Evolutionary conservation across 83 land plant species (phyloP), one percentile per base, ranked within the genome.

Genomic region (Isoetes engelmannii): DNA sequence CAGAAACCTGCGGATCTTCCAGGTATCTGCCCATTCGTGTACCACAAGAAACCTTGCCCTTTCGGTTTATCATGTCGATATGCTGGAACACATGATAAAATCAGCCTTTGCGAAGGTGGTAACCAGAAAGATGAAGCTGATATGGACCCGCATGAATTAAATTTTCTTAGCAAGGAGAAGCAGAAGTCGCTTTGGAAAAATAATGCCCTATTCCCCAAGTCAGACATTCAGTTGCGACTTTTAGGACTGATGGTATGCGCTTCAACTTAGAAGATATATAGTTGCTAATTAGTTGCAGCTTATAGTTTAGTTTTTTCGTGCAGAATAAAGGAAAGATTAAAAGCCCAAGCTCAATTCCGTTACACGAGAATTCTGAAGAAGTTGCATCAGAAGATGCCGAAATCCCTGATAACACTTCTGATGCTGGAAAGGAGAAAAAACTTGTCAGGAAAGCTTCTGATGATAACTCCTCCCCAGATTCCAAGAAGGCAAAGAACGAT

Each of bases 141-240:
- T 18, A 63, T 68, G 60, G 53, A 49, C 43, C 48, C 50, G 5
- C 63, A 72, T 68, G 99, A 94, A 75, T 45, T 86, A 15, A 94
- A 94, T 81, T 75, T 70, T 45, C 71, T 94, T 47, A 83, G 54
- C 13, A 94, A 94, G 63, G 92, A 80, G 70, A 74, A 86, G 65
- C 99, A 94, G 75, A 94, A 80, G 75, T 78, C 81, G 9, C 65
- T 94, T 56, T 94, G 99, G 99, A 94, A 90, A 69, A 88, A 94
- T 66, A 74, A 80, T 42, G 83, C 79, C 55, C 73, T 57, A 6
- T 94, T 84, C 51, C 83, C 90, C 0, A 86, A 82, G 67, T 89
- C 96, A 48, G 87, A 94, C 76, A 83, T 81, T 5, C 81, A 73
- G 68, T 85, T 94, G 54, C 84, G 84, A 70, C 69, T 47, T 48